Evolutionary conservation across 768 basidiomycete genomes (phyloP), one percentile per base, ranked within the genome.

Genomic region (Chiua virens): DNA sequence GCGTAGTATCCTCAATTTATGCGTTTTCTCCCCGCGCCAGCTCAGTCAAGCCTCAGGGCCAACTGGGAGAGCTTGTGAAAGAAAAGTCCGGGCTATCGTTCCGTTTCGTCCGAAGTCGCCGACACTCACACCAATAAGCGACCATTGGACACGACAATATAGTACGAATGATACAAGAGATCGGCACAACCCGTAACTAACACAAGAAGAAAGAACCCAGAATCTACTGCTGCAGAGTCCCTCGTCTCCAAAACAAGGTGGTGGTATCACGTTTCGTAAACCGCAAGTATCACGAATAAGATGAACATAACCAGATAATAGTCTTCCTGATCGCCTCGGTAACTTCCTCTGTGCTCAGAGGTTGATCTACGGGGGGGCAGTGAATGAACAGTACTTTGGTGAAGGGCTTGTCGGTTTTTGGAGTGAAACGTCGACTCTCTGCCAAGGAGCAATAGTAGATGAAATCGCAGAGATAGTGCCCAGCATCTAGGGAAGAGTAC

Each of bases 361-460:
- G 86, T 63, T 84, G 79, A 45, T 76, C 78, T 15, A 82, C 77
- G 0, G 87, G 87, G 11, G 85, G 83, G 58, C 85, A 86, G 61
- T 89, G 87, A 59, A 89, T 67, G 66, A 86, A 86, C 8, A 89
- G 68, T 42, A 89, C 85, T 45, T 71, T 74, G 17, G 66, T 63
- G 8, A 53, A 59, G 14, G 67, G 66, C 23, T 65, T 70, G 43
- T 69, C 67, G 32, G 42, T 65, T 42, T 71, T 69, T 30, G 59
- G 50, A n/a, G 53, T 57, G 8, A 53, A 55, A 4, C 83, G 79
- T 60, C 77, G 80, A 23, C 80, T 77, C 63, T 88, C 87, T 5
- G 86, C 85, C 23, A 89, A 75, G 10, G 86, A 87, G 61, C 85
- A 85, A 60, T 86, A 90, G 64, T 85, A 87, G 52, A 85, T 79